Evolutionary conservation across 768 basidiomycete species (phyloP).

Genomic region (Collybia sp.): DNA sequence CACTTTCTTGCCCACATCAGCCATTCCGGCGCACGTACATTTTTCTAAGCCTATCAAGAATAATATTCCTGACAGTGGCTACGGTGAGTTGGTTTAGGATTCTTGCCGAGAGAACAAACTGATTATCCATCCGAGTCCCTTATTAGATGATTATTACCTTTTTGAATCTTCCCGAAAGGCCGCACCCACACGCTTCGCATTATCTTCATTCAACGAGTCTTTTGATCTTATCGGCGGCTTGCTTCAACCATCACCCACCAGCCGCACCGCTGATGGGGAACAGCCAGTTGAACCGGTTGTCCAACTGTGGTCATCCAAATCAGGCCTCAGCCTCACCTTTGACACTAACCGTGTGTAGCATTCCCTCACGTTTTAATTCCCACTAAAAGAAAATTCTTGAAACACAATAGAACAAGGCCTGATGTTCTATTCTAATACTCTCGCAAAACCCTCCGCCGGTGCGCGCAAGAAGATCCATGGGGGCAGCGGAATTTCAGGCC

Average conservation of each 20-base stretch:
- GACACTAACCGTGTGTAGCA: slow-evolving; percentile 61
- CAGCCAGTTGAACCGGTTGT: slow-evolving; percentile 37
- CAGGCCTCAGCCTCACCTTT: slow-evolving; percentile 57
- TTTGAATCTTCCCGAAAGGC: slow-evolving; percentile 34
- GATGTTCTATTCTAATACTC: slow-evolving; percentile 69
- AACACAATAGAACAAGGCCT: slow-evolving; percentile 55
- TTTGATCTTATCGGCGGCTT: slow-evolving; percentile 45
- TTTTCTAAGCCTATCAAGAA: slow-evolving; percentile 51
- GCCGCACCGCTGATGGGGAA: slow-evolving; percentile 24
- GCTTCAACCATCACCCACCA: slow-evolving; percentile 23
- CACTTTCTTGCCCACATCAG: slow-evolving; percentile 38
- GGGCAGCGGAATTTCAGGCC: slow-evolving; percentile 52
- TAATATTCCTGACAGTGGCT: slow-evolving; percentile 50
- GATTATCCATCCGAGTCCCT: slow-evolving; percentile 1
- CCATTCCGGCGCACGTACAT: slow-evolving; percentile 46
- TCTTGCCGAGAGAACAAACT: background rate
- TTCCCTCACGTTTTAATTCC: background rate
- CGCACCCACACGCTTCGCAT: slow-evolving; percentile 44
- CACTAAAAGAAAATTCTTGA: background rate
- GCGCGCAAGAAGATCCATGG: slow-evolving; percentile 74
- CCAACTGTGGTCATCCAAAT: slow-evolving; percentile 49
- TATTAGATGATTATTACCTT: slow-evolving; percentile 61
- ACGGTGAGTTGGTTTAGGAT: slow-evolving; percentile 38
- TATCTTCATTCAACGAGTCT: slow-evolving; percentile 31
- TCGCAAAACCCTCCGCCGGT: slow-evolving; percentile 40